A percentile compares a stretch with the other conserved stretches of the same genome.
phyloP scores from a whole-genome alignment of 192 early-diverging fungal species.

The Coemansia interrupta region DNA sequence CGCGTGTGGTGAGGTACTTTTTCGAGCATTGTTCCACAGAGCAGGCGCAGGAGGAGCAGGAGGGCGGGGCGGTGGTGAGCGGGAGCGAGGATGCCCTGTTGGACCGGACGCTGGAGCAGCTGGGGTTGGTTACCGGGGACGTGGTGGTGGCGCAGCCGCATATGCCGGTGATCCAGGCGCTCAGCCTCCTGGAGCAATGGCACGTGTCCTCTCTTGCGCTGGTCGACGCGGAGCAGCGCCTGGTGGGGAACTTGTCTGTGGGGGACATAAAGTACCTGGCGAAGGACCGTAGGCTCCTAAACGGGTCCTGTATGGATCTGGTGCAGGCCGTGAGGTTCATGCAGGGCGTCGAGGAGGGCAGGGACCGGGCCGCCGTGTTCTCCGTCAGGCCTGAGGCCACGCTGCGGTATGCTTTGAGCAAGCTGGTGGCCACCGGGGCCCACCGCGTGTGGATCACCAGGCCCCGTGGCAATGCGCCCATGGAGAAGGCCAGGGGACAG shows the following conservation, averaged over 20 bases:
- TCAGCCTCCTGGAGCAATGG: conserved; percentile 56
- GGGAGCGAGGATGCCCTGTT: conserved; percentile 18
- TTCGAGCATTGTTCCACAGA: conserved; percentile 64
- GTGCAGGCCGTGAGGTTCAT: conserved; percentile 57
- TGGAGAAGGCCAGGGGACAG: not conserved
- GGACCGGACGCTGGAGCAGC: conserved; percentile 44
- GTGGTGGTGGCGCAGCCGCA: conserved; percentile 56
- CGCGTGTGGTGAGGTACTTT: conserved; percentile 64
- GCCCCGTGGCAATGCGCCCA: conserved; percentile 4
- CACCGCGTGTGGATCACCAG: conserved; percentile 76
- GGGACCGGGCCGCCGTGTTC: conserved; percentile 66
- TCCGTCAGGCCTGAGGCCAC: conserved; percentile 69
- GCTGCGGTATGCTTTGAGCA: conserved; percentile 67
- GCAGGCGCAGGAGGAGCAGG: too few relatives aligned
- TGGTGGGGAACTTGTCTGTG: conserved; percentile 37
- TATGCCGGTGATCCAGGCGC: conserved; percentile 63
- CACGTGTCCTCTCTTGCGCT: conserved; percentile 48
- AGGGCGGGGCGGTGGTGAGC: conserved; percentile 17
- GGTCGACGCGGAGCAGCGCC: conserved; percentile 25
- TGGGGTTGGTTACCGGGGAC: conserved; percentile 57
- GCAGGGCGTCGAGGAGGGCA: conserved; percentile 66
- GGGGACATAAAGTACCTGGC: conserved; percentile 52
- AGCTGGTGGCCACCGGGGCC: conserved; percentile 74
- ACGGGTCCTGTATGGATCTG: conserved; percentile 62
- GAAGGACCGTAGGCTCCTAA: conserved; percentile 44